phyloP scores from a whole-genome alignment of 163 green algal species.

The Scenedesmus sp. region DNA sequence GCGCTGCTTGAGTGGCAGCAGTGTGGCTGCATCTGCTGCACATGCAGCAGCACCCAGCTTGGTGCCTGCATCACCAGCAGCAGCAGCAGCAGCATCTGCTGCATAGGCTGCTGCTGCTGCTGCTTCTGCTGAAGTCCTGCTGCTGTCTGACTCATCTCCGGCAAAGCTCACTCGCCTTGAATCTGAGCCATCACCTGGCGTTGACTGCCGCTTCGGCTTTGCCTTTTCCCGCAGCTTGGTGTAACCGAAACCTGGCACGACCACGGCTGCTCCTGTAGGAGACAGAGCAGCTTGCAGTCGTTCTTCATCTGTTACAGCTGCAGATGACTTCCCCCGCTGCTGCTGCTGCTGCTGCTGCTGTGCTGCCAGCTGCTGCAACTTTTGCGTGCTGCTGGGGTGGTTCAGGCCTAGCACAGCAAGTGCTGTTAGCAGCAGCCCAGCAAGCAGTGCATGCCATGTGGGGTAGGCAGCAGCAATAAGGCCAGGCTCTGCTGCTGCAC shows the following conservation, averaged over 20 bases:
- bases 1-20: neutral
- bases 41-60: neutral
- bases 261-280: neutral
- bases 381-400: neutral
- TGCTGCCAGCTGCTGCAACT: neutral
- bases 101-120: neutral
- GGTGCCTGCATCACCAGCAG: neutral
- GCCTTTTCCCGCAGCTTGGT: conserved; percentile 2
- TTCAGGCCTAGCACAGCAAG: neutral
- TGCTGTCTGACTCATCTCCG: neutral
- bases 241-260: neutral
- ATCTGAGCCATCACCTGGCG: neutral
- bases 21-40: neutral
- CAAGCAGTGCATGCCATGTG: neutral
- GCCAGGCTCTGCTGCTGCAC: neutral
- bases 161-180: neutral
- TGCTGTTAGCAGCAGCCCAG: neutral
- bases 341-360: neutral
- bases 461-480: neutral
- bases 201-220: neutral
- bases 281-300: neutral
- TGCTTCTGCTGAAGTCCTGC: neutral
- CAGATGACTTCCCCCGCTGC: neutral
- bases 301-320: neutral
- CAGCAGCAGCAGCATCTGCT: neutral